Base-by-base conservation (phyloP, 495 filamentous ascomycete species). In the Lentithecium fluviatile region DNA sequence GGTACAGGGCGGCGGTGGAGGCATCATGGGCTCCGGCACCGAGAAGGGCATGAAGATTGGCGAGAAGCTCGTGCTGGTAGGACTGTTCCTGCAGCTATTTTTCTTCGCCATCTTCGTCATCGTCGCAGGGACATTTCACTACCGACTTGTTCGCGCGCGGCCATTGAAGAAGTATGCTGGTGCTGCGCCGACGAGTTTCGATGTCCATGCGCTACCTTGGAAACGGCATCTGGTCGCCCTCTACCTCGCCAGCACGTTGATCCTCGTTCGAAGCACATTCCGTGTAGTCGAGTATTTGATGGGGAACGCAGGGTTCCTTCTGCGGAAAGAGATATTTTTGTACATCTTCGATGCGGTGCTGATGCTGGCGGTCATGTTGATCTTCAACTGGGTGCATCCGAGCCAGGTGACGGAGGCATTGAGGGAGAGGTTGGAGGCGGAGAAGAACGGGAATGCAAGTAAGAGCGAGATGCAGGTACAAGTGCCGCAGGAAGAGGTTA, bases 321-420 rank as follows among this genome's bases (percentile, higher is more conserved):
- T 86, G 60, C 62, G 51, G 21, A 74, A 82, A 36, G 85, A 88
- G 70, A 76, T 74, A 34, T 80, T 79, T 58, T 66, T 88, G 49
- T 88, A 87, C 65, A 64, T 84, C 2, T 88, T 88, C 61, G 85
- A 89, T 67, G 72, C 77, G 12, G 51, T 77, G 46, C 62, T 82
- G 40, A 88, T 89, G 84, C 65, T 83, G 24, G 3, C 70, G 0
- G 79, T 78, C 19, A 56, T 56, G 52, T 10, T 25, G 13, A 15
- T 56, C 6, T 56, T 56, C 40, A 56, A 56, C 36, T 56, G 37
- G 23, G 32, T 32, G 3, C 52, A 56, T 56, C 52, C 52, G 23
- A 56, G 52, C 23, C 13, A 56, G 20, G 40, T 56, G 2, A 29
- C 24, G n/a, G 24, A 36, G 6, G 8, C 11, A 12, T 52, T 6